Conservation (phyloP, 2,329 filamentous ascomycete species). For the Venturia oleaginea region DNA sequence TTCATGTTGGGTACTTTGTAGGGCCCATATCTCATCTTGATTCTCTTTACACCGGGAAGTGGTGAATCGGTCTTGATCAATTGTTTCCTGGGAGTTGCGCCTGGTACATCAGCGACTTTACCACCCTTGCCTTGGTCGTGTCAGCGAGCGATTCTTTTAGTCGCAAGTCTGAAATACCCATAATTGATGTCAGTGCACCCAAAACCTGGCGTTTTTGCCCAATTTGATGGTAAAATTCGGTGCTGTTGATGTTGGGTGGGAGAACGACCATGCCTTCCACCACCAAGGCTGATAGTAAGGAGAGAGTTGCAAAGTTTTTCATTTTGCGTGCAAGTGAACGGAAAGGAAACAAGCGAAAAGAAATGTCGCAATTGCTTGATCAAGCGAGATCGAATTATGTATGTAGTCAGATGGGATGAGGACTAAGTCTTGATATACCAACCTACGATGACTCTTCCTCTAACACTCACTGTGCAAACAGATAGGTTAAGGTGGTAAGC, state of each 20-base stretch:
- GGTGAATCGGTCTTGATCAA: not conserved
- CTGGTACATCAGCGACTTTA: not conserved
- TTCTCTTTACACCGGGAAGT: not conserved
- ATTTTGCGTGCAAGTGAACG: not conserved
- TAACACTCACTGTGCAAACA: not conserved
- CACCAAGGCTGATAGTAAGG: not conserved
- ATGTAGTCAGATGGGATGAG: not conserved
- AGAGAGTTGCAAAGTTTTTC: not conserved
- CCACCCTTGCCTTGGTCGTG: no score
- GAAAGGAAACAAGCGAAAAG: not conserved
- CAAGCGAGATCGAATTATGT: not conserved
- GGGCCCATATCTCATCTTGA: conserved; percentile 13
- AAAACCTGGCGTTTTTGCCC: conserved; percentile 7
- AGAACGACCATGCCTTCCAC: not conserved
- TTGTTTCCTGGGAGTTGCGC: not conserved
- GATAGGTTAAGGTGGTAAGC: not conserved
- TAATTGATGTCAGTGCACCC: not conserved
- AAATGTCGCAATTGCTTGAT: not conserved
- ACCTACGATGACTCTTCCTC: not conserved
- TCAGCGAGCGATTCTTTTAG: no score
- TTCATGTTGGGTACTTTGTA: conserved; percentile 13
- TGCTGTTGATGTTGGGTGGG: not conserved
- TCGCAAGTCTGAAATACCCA: no score
- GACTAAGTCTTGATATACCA: not conserved
- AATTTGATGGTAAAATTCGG: not conserved